phyloP scores from a whole-genome alignment of 208 protist species.

The Leishmania lainsoni region DNA sequence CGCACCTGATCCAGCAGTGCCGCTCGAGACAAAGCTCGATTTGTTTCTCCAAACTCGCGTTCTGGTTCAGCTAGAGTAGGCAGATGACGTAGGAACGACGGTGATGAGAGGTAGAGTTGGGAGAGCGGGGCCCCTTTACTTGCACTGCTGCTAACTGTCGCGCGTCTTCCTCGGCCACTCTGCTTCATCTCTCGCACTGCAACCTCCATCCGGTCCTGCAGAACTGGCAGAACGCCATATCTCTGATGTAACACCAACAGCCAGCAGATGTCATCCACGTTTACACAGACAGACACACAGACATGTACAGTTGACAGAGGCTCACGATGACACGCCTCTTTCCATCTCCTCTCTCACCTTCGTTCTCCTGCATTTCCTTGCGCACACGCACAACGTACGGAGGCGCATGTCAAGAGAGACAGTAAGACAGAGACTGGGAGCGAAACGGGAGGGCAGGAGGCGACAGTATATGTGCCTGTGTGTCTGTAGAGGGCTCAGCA shows the following conservation, averaged over 20 bases:
- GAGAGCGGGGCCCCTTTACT: background rate
- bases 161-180: background rate
- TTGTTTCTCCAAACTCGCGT: constrained; percentile 55
- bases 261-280: background rate
- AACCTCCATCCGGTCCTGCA: background rate
- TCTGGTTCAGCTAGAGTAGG: constrained; percentile 17
- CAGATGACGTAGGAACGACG: background rate
- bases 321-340: background rate
- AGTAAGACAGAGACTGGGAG: background rate
- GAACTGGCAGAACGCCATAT: background rate
- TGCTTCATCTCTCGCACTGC: background rate
- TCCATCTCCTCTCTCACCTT: background rate
- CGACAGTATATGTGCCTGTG: background rate
- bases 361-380: background rate
- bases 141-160: background rate
- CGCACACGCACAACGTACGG: background rate
- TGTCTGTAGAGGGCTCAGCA: background rate
- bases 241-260: background rate
- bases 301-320: background rate
- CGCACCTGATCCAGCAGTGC: constrained; percentile 43
- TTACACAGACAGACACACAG: background rate
- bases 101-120: background rate
- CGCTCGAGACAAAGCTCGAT: constrained; percentile 62
- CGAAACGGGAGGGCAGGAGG: background rate
- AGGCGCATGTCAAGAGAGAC: background rate